phyloP scores from a whole-genome alignment of 2,329 filamentous ascomycete species.

The Xylaria sp. region DNA sequence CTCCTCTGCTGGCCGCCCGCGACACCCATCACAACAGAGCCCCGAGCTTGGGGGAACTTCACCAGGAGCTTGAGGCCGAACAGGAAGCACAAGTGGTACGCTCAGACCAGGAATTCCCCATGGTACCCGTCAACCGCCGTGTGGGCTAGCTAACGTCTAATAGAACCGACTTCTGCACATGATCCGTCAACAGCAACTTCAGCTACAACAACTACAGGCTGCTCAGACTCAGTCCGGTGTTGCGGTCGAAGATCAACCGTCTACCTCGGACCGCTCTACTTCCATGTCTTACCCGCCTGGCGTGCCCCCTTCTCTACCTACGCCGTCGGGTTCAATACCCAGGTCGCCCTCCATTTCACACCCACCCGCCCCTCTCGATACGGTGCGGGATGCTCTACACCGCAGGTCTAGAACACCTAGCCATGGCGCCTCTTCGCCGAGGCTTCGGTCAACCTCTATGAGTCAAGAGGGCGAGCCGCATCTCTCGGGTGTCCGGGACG shows the following conservation, averaged over 20 bases:
- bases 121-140: background rate
- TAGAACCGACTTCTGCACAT: constrained; percentile 80
- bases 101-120: constrained; percentile 19
- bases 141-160: background rate
- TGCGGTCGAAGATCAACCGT: constrained; percentile 62
- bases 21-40: constrained; percentile 73
- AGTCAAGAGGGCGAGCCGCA: constrained; percentile 68
- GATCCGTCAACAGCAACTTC: constrained; percentile 79
- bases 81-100: constrained; percentile 80
- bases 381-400: constrained; percentile 64
- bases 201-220: constrained; percentile 70
- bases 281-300: constrained; percentile 50
- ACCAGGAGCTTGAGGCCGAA: constrained; percentile 82
- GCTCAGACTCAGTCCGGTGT: constrained; percentile 55
- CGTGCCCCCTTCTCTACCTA: constrained; percentile 50
- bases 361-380: constrained; percentile 68
- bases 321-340: constrained; percentile 57
- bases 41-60: constrained; percentile 78
- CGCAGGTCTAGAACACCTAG: constrained; percentile 69
- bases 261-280: constrained; percentile 56
- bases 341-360: constrained; percentile 62
- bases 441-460: constrained; percentile 67
- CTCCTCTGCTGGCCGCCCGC: constrained; percentile 54
- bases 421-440: constrained; percentile 63
- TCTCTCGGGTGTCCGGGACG: constrained; percentile 73